phyloP scores from a whole-genome alignment of 805 yeast genomes.

The Cyberlindnera nakhonratchasimensis region DNA sequence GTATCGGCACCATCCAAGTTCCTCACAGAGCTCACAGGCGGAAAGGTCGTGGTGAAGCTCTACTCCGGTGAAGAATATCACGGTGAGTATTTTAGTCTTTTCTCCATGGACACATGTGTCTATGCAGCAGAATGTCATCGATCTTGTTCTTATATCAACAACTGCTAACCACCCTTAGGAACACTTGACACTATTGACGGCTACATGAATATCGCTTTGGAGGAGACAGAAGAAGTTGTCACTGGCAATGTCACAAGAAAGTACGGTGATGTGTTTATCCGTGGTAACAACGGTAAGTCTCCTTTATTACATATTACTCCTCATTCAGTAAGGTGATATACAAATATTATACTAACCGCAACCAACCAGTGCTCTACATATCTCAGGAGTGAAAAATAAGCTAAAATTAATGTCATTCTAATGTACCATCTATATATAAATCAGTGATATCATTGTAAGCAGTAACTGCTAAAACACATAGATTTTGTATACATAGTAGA shows the following conservation, averaged over 20 bases:
- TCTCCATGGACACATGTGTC: too few relatives aligned
- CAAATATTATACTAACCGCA: background rate
- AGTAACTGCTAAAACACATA: background rate
- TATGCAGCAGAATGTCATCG: background rate
- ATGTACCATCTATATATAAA: background rate
- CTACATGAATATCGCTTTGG: slow-evolving; percentile 90
- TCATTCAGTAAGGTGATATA: too few relatives aligned
- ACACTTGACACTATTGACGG: slow-evolving; percentile 88
- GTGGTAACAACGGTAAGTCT: slow-evolving; percentile 80
- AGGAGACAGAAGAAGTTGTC: slow-evolving; percentile 65
- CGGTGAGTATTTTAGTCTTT: too few relatives aligned
- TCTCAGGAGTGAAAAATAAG: slow-evolving; percentile 20
- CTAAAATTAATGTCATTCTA: background rate
- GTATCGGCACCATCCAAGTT: slow-evolving; percentile 68
- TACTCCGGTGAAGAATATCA: slow-evolving; percentile 84
- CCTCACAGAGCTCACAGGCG: slow-evolving; percentile 73
- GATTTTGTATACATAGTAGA: too few relatives aligned
- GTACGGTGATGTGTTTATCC: slow-evolving; percentile 77
- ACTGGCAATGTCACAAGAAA: slow-evolving; percentile 45
- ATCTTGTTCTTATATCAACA: background rate
- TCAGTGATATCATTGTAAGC: background rate
- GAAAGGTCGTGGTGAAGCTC: slow-evolving; percentile 75
- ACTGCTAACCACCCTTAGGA: slow-evolving; percentile 28
- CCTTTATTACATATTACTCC: background rate
- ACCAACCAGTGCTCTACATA: slow-evolving; percentile 24